A percentile compares a stretch with the other conserved stretches of the same genome.
Evolutionary conservation across 345 rosid species (phyloP).

Genomic region (Geranium rotundifolium): DNA sequence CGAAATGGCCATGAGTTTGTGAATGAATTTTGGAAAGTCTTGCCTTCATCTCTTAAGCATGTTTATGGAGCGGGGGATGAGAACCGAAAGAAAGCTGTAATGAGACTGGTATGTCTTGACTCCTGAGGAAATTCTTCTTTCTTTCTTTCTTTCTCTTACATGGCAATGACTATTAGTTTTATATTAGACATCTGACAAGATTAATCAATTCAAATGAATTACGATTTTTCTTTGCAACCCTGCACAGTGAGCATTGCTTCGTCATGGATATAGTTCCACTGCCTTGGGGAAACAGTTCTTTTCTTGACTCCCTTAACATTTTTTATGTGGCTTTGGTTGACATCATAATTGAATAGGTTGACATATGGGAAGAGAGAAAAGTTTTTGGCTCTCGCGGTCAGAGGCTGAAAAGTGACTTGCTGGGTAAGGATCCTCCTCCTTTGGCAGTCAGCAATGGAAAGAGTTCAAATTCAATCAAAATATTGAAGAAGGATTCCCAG

Average conservation of each 20-base stretch:
- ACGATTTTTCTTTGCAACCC: not conserved
- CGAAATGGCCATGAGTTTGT: constrained; percentile 73
- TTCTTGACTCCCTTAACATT: constrained; percentile 2
- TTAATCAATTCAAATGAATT: no score
- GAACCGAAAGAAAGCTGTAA: constrained; percentile 42
- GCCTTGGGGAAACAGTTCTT: not conserved
- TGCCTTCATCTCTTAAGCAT: constrained; percentile 44
- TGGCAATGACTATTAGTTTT: not conserved
- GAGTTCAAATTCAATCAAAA: constrained; percentile 52
- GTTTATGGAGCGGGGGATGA: constrained; percentile 52
- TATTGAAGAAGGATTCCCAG: constrained; percentile 54
- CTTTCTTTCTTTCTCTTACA: not conserved
- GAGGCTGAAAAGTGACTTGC: constrained; percentile 53
- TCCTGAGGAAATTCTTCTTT: not conserved
- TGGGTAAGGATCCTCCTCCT: constrained; percentile 39
- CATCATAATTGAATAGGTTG: constrained; percentile 29
- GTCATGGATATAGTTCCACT: not conserved
- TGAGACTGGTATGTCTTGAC: constrained; percentile 33
- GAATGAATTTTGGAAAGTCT: constrained; percentile 72
- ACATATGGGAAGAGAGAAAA: constrained; percentile 72
- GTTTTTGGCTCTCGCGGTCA: constrained; percentile 61
- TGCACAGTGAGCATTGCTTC: not conserved
- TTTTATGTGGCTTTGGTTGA: not conserved
- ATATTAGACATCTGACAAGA: no score
- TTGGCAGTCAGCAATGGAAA: constrained; percentile 36